phyloP scores from a whole-genome alignment of 225 moss, liverwort and hornwort genomes.

The Anthoceros angustus region DNA sequence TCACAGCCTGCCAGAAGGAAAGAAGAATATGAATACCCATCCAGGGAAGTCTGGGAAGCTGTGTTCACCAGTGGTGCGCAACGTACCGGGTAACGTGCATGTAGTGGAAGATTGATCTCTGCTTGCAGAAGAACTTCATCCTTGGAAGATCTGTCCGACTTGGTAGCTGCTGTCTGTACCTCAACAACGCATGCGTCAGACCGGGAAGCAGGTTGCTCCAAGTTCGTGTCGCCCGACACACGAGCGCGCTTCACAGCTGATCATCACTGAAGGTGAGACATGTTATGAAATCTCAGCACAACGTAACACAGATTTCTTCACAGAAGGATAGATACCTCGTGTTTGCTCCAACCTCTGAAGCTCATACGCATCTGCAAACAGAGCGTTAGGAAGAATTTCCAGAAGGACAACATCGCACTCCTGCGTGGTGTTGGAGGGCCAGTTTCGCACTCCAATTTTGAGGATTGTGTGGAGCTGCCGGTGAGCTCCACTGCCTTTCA shows the following conservation, averaged over 20 bases:
- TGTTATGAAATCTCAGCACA: neutral
- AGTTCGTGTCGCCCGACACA: slow-evolving; percentile 33
- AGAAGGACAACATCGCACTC: slow-evolving; percentile 27
- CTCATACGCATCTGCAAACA: slow-evolving; percentile 48
- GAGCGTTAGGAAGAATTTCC: slow-evolving; percentile 35
- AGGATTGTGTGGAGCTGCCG: slow-evolving; percentile 23
- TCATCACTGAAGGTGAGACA: neutral
- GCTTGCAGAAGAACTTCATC: slow-evolving; percentile 17
- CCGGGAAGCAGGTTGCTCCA: slow-evolving; percentile 39
- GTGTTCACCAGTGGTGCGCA: neutral
- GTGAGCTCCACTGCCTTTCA: slow-evolving; percentile 42
- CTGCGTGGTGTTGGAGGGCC: slow-evolving; percentile 5
- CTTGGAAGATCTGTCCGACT: neutral
- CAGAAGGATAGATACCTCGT: slow-evolving; percentile 23
- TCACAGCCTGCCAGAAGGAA: slow-evolving; percentile 24
- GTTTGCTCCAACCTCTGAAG: slow-evolving; percentile 39
- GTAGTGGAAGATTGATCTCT: slow-evolving; percentile 33
- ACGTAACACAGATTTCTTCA: too few species aligned
- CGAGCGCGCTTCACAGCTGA: slow-evolving; percentile 27
- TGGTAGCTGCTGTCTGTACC: slow-evolving; percentile 13
- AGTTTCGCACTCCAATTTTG: slow-evolving; percentile 18
- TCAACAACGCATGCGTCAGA: slow-evolving; percentile 34
- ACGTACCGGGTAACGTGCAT: slow-evolving; percentile 36
- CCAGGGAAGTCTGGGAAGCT: neutral
- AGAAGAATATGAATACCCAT: neutral